A percentile compares a stretch with the other conserved stretches of the same genome.
Conservation (phyloP, 2,329 filamentous ascomycete species). For the Dothideomycetidae sp. region DNA sequence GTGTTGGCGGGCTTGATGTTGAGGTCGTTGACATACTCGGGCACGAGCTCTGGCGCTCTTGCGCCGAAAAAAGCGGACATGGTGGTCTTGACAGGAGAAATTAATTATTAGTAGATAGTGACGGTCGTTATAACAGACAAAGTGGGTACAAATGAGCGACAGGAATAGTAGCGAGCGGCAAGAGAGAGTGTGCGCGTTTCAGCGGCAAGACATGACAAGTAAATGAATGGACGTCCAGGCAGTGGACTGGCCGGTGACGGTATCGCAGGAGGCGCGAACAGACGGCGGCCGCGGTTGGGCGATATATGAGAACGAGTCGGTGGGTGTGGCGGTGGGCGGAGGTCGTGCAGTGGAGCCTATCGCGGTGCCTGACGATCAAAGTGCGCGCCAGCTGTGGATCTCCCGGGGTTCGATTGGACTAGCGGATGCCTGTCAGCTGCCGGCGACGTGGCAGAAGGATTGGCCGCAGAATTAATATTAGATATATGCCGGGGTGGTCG, state of each 20-base stretch:
- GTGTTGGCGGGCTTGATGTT: constrained; percentile 9
- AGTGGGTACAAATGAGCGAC: constrained; percentile 11
- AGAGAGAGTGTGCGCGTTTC: constrained; percentile 5
- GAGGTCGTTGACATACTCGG: constrained; percentile 9
- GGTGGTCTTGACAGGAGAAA: constrained; percentile 1
- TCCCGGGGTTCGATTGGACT: not conserved
- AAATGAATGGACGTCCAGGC: constrained; percentile 6
- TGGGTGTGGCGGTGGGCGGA: no score
- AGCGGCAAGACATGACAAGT: constrained; percentile 9
- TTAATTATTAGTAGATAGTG: constrained; percentile 7
- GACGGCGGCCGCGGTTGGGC: no score
- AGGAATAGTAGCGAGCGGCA: constrained; percentile 10
- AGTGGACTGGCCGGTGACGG: not conserved
- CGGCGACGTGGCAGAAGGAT: not conserved
- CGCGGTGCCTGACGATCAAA: not conserved
- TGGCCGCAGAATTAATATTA: not conserved
- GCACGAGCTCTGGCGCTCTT: constrained; percentile 10
- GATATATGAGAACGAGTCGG: no score
- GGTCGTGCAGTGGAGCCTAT: no score
- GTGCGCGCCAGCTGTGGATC: not conserved
- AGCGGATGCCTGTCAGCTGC: not conserved
- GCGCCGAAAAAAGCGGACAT: constrained; percentile 13
- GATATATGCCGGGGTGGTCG: not conserved
- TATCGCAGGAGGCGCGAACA: not conserved
- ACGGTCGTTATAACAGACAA: constrained; percentile 1